phyloP scores from a whole-genome alignment of 1,284 basidiomycete genomes.

The Phellinidium pouzarii region DNA sequence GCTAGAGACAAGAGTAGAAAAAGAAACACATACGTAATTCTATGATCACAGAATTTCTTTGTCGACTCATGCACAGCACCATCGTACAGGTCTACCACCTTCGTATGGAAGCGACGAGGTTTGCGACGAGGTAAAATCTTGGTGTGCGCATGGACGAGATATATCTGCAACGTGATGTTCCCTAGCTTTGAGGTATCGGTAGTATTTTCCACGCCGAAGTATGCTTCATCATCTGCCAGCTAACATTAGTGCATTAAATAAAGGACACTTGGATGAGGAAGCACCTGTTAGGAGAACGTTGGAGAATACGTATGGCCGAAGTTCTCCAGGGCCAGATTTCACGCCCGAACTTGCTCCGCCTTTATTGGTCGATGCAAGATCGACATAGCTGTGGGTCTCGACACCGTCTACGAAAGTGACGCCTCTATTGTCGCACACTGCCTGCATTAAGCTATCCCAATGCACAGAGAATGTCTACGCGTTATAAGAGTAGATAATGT shows the following conservation, averaged over 20 bases:
- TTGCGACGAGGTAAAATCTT: neutral
- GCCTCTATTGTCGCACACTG: neutral
- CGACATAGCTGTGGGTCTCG: neutral
- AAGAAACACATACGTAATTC: neutral
- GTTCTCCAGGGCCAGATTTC: neutral
- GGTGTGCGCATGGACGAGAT: neutral
- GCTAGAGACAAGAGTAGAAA: neutral
- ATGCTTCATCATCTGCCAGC: neutral
- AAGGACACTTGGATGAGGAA: too few species aligned
- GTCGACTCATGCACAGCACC: neutral
- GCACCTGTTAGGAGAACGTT: neutral
- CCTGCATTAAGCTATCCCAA: neutral
- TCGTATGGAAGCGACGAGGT: neutral
- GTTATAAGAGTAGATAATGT: too few species aligned
- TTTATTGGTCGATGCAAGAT: neutral
- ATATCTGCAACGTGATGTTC: neutral
- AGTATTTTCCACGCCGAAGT: neutral
- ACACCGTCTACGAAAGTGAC: neutral
- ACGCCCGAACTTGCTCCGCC: neutral
- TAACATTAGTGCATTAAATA: neutral
- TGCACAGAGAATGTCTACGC: neutral
- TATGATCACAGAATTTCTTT: slow-evolving; percentile 6
- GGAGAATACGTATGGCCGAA: neutral
- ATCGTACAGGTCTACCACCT: neutral
- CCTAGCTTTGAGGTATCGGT: neutral